Percentiles rank a stretch among this genome's conserved stretches.
phyloP scores from a whole-genome alignment of 139 green algal species.

The Closterium sp. region DNA sequence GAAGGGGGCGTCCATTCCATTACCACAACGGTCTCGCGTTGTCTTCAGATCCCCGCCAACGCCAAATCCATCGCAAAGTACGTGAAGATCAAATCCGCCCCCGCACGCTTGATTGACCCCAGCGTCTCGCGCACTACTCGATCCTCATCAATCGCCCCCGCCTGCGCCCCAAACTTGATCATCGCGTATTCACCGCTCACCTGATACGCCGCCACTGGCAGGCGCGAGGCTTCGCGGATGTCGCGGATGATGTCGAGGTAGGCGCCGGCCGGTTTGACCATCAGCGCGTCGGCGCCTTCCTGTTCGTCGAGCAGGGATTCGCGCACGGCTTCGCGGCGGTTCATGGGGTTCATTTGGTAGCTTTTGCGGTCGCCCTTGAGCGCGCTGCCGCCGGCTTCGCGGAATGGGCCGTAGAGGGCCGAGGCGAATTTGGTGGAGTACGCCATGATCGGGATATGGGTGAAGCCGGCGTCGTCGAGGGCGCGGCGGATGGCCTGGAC shows the following conservation, averaged over 20 bases:
- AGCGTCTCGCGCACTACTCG: conserved; percentile 88
- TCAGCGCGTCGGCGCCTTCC: conserved; percentile 95
- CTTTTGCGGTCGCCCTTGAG: conserved; percentile 4
- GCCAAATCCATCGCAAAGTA: conserved; percentile 89
- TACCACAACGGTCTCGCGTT: too few relatives aligned
- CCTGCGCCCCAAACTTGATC: conserved; percentile 91
- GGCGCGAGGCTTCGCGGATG: conserved; percentile 78
- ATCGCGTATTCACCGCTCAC: conserved; percentile 92
- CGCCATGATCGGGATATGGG: conserved; percentile 90
- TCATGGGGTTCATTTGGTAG: conserved; percentile 83
- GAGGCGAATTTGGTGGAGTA: conserved; percentile 89
- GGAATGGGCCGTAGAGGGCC: conserved; percentile 95
- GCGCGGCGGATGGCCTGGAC: conserved; percentile 82
- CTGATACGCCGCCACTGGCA: conserved; percentile 87
- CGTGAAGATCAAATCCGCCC: conserved; percentile 91
- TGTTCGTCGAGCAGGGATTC: conserved; percentile 82
- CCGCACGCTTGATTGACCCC: conserved; percentile 78
- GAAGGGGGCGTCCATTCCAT: too few relatives aligned
- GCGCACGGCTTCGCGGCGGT: conserved; percentile 82
- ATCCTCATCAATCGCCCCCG: conserved; percentile 89
- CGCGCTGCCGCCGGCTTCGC: conserved; percentile 76
- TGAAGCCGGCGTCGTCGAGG: conserved; percentile 83
- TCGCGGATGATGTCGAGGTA: conserved; percentile 84
- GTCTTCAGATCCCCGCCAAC: too few relatives aligned
- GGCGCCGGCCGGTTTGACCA: conserved; percentile 91